Conservation (phyloP, 192 early-diverging fungal genomes). For the Allomyces macrogynus region DNA sequence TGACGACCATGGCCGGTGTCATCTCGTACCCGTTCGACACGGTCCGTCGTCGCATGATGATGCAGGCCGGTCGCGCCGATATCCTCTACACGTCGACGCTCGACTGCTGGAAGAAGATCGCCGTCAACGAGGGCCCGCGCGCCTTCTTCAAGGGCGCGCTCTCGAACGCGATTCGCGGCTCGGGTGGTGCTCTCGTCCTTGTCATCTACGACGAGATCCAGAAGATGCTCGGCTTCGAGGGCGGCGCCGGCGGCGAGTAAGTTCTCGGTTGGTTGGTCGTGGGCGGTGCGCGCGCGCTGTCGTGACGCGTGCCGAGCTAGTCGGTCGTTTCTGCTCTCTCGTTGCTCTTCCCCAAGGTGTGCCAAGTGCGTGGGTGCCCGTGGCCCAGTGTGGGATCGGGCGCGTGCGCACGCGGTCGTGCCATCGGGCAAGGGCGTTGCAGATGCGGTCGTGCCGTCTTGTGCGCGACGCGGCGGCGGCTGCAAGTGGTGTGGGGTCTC, state of each 20-base stretch:
- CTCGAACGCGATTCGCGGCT: slow-evolving; percentile 97
- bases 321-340: slow-evolving; percentile 4
- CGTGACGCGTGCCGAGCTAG: not conserved
- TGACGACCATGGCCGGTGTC: slow-evolving; percentile 71
- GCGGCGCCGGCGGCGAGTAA: slow-evolving; percentile 1
- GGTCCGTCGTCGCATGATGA: slow-evolving; percentile 92
- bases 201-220: slow-evolving; percentile 61
- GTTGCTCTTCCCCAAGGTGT: slow-evolving; percentile 11
- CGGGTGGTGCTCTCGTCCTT: slow-evolving; percentile 90
- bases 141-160: slow-evolving; percentile 98
- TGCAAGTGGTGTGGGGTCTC: not conserved
- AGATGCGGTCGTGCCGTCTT: too few relatives aligned
- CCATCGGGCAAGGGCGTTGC: too few relatives aligned
- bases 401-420: slow-evolving; percentile 1
- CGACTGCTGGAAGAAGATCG: slow-evolving; percentile 75
- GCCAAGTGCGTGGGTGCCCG: slow-evolving; percentile 3
- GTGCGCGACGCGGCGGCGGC: too few relatives aligned
- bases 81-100: slow-evolving; percentile 70
- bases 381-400: not conserved
- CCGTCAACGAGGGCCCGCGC: slow-evolving; percentile 72
- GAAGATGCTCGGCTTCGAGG: slow-evolving; percentile 16
- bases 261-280: slow-evolving; percentile 11
- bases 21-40: slow-evolving; percentile 96
- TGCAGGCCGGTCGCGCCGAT: slow-evolving; percentile 78
- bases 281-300: slow-evolving; percentile 13